Conservation (phyloP, 441 rosid species). For the Croton laevigatus region DNA sequence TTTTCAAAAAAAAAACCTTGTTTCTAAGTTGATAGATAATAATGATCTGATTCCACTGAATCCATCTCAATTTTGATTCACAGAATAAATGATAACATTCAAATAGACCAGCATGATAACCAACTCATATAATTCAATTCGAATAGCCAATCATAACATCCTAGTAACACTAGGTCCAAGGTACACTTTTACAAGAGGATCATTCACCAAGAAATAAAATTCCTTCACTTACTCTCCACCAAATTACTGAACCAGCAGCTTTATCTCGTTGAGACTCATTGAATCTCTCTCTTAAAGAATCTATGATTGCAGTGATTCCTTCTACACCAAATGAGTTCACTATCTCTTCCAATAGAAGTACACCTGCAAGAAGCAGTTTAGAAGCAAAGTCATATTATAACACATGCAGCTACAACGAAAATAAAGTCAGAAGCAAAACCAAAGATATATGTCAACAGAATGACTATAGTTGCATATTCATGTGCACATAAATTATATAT, state of each 20-base stretch:
- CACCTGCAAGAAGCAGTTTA: constrained; percentile 51
- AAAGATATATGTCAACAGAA: not conserved
- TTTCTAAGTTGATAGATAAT: no score
- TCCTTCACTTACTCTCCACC: constrained; percentile 81
- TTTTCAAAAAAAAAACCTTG: no score
- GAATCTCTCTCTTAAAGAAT: constrained; percentile 63
- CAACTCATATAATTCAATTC: no score
- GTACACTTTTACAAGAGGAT: constrained; percentile 11
- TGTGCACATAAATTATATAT: not conserved
- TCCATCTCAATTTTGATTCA: no score
- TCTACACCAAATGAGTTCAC: constrained; percentile 67
- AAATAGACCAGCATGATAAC: no score
- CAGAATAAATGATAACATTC: no score
- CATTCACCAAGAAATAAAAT: constrained; percentile 16
- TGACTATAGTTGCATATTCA: not conserved
- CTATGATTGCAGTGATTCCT: constrained; percentile 68
- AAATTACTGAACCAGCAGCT: constrained; percentile 62
- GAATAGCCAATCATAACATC: no score
- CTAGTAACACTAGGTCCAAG: constrained; percentile 3
- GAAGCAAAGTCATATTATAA: constrained; percentile 15
- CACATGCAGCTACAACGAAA: constrained; percentile 15
- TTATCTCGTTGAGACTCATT: constrained; percentile 73
- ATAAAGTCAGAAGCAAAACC: not conserved
- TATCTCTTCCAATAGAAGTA: constrained; percentile 84
- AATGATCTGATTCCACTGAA: no score